Base-by-base conservation (phyloP, 176 grass and related monocot genomes). In the Zoysia japonica region DNA sequence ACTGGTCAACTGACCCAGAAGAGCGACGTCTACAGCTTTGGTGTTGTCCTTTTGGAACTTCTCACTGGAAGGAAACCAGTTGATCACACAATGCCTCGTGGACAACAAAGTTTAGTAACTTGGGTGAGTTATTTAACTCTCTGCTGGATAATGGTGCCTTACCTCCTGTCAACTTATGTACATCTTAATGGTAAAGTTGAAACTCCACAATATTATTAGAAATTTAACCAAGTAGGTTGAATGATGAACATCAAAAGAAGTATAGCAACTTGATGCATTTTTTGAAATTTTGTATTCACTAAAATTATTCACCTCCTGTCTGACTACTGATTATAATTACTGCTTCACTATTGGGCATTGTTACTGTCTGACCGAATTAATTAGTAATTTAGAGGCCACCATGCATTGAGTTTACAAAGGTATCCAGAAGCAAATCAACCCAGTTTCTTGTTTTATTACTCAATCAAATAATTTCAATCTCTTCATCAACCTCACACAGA, bases 61-160 rank as follows among this genome's bases (percentile, higher is more conserved):
- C 74, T 89, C 51, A 89, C 87, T 77, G 87, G 87, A 73, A 89
- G 87, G 73, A 89, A 89, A 85, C 87, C 87, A 1, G 87, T 89
- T 1, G 87, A 89, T 81, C 87, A 89, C 61, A 89, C 87, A 68
- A 89, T 89, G 87, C 87, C 87, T 68, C 87, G 83, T 15, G 87
- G 87, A 39, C 87, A 89, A 28, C 87, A 89, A 78, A 89, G 87
- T 73, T 72, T 89, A 82, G 87, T 89, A 60, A 89, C 87, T 68
- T 89, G 87, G 87, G 87, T 89, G 81, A 40, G 82, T 82, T 61
- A 56, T 76, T 78, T 76, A 47, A 39, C 56, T 71, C 71, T 3
- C 59, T 87, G 9, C 75, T 75, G 59, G 56, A 41, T 2, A 69
- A 9, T 49, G 42, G 0, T 43, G 16, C 55, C 47, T 43, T 72